Conservation (phyloP, 768 basidiomycete species). For the Boletus sp. region DNA sequence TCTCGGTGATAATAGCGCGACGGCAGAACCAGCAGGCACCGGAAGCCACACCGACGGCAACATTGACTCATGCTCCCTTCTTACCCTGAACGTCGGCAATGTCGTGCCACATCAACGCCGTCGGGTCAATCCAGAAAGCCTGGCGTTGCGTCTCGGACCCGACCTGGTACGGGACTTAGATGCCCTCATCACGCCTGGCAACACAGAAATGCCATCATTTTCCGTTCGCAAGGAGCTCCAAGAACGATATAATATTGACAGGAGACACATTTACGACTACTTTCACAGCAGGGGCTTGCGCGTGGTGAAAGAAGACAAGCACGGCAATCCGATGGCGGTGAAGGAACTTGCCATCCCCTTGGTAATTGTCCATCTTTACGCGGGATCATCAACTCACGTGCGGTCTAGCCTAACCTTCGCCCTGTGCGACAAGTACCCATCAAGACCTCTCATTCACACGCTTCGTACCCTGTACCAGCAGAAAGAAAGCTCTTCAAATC, state of each 20-base stretch:
- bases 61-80: background rate
- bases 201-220: slow-evolving; percentile 72
- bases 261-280: slow-evolving; percentile 76
- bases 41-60: slow-evolving; percentile 5
- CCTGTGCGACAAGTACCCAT: slow-evolving; percentile 27
- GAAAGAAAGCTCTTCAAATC: slow-evolving; percentile 20
- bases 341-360: slow-evolving; percentile 21
- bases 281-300: slow-evolving; percentile 64
- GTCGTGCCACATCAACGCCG: slow-evolving; percentile 34
- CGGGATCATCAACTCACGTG: slow-evolving; percentile 12
- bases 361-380: slow-evolving; percentile 18
- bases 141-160: slow-evolving; percentile 63
- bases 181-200: slow-evolving; percentile 63
- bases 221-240: slow-evolving; percentile 67
- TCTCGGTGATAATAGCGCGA: background rate
- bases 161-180: slow-evolving; percentile 71
- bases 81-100: slow-evolving; percentile 1
- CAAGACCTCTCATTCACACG: slow-evolving; percentile 18
- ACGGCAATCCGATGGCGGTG: slow-evolving; percentile 42
- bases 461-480: slow-evolving; percentile 11
- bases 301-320: slow-evolving; percentile 62
- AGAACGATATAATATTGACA: slow-evolving; percentile 64
- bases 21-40: slow-evolving; percentile 9
- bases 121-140: slow-evolving; percentile 64
- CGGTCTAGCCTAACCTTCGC: slow-evolving; percentile 30